These are phyloP conservation scores for Penicillium odoratum DNA, from an alignment of 495 filamentous ascomycete genomes.

Conservation along the genomic window DNA sequence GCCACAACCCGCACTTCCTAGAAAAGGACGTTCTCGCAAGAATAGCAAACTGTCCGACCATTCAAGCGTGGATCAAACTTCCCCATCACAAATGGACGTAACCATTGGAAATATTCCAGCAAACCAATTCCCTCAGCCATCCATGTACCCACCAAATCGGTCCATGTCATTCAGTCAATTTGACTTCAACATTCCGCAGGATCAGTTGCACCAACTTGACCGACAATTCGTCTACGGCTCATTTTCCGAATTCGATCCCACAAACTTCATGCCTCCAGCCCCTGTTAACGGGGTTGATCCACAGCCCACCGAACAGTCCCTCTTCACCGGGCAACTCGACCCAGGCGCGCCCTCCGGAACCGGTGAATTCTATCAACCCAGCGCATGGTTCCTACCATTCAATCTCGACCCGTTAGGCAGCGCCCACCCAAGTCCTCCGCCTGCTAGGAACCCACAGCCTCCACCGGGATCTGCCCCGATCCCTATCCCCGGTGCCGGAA, in stretches of 20 bases:
- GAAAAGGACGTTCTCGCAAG: conserved; percentile 38
- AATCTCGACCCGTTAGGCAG: conserved; percentile 69
- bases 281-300: conserved; percentile 29
- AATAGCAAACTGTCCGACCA: conserved; percentile 36
- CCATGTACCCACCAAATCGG: conserved; percentile 35
- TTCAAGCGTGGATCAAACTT: conserved; percentile 29
- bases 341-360: conserved; percentile 41
- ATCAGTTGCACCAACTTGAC: conserved; percentile 63
- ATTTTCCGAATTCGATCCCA: conserved; percentile 63
- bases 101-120: conserved; percentile 37
- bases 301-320: conserved; percentile 23
- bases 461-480: conserved; percentile 21
- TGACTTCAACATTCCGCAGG: conserved; percentile 41
- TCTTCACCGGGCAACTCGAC: conserved; percentile 41
- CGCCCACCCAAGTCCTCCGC: not conserved
- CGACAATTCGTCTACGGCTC: conserved; percentile 77
- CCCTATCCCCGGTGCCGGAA: conserved; percentile 1
- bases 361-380: conserved; percentile 53
- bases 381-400: conserved; percentile 94
- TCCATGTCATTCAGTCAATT: conserved; percentile 42
- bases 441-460: not conserved
- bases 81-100: conserved; percentile 35
- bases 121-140: conserved; percentile 48
- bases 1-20: conserved; percentile 47
- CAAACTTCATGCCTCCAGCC: conserved; percentile 33